Conservation (phyloP, 345 rosid genomes). For the Pelargonium nanum region DNA sequence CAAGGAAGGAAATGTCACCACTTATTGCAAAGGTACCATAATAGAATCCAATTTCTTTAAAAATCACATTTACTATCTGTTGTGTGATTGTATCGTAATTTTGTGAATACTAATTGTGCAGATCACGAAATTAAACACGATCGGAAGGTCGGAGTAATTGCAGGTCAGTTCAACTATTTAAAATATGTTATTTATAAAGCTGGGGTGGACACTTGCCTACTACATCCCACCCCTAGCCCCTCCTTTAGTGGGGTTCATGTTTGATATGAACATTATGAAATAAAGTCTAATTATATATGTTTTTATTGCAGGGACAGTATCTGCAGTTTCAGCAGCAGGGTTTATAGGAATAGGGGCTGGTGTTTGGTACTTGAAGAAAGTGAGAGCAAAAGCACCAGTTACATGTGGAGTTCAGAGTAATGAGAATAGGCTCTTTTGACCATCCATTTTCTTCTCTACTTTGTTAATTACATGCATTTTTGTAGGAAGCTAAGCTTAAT, state of each 20-base stretch:
- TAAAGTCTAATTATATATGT: no score
- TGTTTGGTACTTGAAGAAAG: slow-evolving; percentile 40
- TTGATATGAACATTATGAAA: no score
- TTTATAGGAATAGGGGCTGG: neutral
- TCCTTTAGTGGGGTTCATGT: no score
- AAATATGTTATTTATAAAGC: no score
- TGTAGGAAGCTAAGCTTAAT: neutral
- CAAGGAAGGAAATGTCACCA: slow-evolving; percentile 46
- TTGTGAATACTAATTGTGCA: slow-evolving; percentile 11
- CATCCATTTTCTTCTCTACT: neutral
- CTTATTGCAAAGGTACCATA: slow-evolving; percentile 51
- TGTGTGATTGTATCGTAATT: no score
- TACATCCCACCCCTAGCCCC: no score
- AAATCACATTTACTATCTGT: no score
- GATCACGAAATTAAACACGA: slow-evolving; percentile 29
- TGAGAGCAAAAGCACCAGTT: neutral
- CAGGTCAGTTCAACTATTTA: no score
- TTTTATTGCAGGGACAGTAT: slow-evolving; percentile 48
- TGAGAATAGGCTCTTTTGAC: neutral
- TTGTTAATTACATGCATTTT: neutral
- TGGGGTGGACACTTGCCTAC: no score
- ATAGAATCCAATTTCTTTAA: neutral
- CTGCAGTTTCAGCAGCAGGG: slow-evolving; percentile 51
- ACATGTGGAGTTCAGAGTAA: neutral
- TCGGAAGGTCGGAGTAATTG: slow-evolving; percentile 33